Evolutionary conservation across 75 land plant species (phyloP), one percentile per base, ranked within the genome.

Genomic region (Picea sitchensis): DNA sequence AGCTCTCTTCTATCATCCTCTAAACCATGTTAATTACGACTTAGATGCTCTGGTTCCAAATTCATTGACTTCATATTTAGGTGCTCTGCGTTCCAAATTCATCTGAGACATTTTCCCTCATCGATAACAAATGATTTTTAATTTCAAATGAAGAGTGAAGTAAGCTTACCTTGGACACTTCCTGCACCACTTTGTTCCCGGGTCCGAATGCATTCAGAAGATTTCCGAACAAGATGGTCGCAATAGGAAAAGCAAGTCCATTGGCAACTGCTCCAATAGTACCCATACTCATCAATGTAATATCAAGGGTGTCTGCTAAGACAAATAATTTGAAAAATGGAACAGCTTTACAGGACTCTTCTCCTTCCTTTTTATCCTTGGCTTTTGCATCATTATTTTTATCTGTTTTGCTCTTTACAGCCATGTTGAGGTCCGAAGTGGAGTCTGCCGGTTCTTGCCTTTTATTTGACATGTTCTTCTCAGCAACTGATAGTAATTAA

Each of bases 161-260:
- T 1, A 38, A 38, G 3, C 41, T 38, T 38, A 38, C 41, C 41
- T 38, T 38, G 41, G 41, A 38, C 41, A 38, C 41, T 38, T 38
- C 41, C 41, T 38, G 41, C 4, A 38, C 41, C 41, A 38, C 1
- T 38, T 38, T 2, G 41, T 38, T 38, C 41, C 41, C 41, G 3
- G 0, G 41, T 38, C 98, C 98, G 77, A 93, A 93, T 38, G 98
- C 80, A 80, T 92, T 78, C 36, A 87, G 74, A 47, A 94, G 61
- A 6, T 83, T 51, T 1, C 98, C 98, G 59, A 94, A 88, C 38
- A 95, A 68, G 23, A 95, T 13, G 14, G 96, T 83, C 94, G 94
- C 90, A 32, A 92, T 67, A 15, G 98, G 98, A 81, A 84, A 54
- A 32, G 84, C 65, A 1, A 78, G 36, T 2, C 98, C 98, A 83